Evolutionary conservation across 768 basidiomycete genomes (phyloP).

Genomic region (Lanmaoa pseudosensibilis): DNA sequence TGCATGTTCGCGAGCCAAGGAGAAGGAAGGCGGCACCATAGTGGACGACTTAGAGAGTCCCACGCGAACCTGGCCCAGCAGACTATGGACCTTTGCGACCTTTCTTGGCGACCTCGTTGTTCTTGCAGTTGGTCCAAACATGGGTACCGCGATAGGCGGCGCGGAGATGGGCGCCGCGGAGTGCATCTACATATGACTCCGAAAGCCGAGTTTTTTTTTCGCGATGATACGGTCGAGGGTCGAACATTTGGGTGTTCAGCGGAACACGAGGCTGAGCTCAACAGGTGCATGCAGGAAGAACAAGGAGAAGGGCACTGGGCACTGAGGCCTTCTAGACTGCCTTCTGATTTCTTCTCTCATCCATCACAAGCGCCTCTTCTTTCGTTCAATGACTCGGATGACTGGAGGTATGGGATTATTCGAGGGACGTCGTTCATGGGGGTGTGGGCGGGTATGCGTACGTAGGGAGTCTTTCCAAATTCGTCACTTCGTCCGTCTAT

Average conservation of each 20-base stretch:
- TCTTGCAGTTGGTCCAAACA: constrained; percentile 28
- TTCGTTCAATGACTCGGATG: constrained; percentile 45
- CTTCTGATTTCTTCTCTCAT: too few species aligned
- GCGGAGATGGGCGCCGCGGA: background rate
- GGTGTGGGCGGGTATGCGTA: constrained; percentile 77
- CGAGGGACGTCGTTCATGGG: constrained; percentile 79
- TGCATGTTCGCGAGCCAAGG: constrained; percentile 47
- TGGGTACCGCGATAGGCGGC: constrained; percentile 1
- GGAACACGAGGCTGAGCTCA: constrained; percentile 19
- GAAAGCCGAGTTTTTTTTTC: too few species aligned
- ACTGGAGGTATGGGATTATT: constrained; percentile 60
- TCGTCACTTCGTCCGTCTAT: constrained; percentile 41
- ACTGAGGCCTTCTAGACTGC: constrained; percentile 49
- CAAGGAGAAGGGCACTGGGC: constrained; percentile 3
- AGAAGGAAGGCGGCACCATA: constrained; percentile 48
- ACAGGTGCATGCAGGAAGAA: background rate
- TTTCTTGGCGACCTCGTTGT: constrained; percentile 45
- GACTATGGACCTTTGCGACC: constrained; percentile 65
- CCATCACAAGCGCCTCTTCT: too few species aligned
- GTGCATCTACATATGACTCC: constrained; percentile 8
- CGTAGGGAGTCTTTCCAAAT: constrained; percentile 73
- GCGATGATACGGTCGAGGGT: constrained; percentile 42
- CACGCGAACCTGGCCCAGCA: constrained; percentile 50
- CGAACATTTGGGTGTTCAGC: constrained; percentile 24
- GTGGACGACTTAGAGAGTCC: constrained; percentile 42